Evolutionary conservation across 441 rosid species (phyloP), one percentile per base, ranked within the genome.

Genomic region (Jatropha podagrica): DNA sequence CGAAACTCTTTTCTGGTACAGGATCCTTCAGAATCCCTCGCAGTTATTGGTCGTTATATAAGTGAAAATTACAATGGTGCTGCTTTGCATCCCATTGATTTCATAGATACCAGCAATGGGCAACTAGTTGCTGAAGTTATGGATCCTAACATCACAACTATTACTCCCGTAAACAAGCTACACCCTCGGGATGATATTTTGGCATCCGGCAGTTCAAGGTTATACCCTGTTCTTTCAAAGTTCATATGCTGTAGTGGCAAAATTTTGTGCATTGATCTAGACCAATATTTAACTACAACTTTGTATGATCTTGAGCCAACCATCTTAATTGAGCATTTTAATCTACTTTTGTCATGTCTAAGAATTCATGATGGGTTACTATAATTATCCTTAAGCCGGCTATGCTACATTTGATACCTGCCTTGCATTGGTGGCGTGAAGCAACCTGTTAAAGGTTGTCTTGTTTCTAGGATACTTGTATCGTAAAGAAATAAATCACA

Each of bases 201-300:
- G 88, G 99, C 97, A 10, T 81, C 96, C 17, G 99, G 99, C 55
- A 95, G 97, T 83, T 93, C 98, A 71, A 95, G 99, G 98, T 95
- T 77, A 2, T 66, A 65, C 62, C 72, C 74, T 51, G 4, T 54
- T 79, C 69, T 65, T 26, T 38, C 27, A 46, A 32, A 44, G 37
- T 73, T 58, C 26, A 27, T 58, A 46, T 62, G 12, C 38, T 15
- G 17, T 20, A 2, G 44, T 54, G 49, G 40, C 6, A 38, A 27
- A 63, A 46, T 9, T 12, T 5, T 72, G 17, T 55, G 10, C 18
- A 23, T 12, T 58, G 8, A 2, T 4, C 60, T 70, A 11, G 56
- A 32, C 48, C 38, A 56, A 4, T 44, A 44, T 44, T n/a, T 17
- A 62, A 23, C 54, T 10, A 10, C 44, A 44, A 75, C 20, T 44